These are phyloP conservation scores for Globisporangium lucens DNA, from an alignment of 352 stramenopile genomes.

Conservation along the genomic window DNA sequence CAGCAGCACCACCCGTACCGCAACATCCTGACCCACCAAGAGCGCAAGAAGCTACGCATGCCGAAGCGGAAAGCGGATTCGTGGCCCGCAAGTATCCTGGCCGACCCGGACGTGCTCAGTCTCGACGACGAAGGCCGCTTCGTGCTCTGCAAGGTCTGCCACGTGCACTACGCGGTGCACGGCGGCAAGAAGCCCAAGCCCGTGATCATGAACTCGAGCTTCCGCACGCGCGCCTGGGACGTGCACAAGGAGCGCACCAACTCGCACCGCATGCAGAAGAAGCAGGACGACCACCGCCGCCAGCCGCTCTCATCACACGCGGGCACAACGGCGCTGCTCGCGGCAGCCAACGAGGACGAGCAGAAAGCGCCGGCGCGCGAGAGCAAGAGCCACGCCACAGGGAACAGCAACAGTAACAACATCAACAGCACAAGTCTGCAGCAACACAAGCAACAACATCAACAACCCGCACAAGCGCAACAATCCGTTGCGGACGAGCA, in stretches of 20 bases:
- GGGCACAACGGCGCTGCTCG: background rate
- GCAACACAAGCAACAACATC: constrained; percentile 1
- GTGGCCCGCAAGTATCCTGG: constrained; percentile 68
- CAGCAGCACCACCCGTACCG: constrained; percentile 13
- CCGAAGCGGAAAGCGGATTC: constrained; percentile 77
- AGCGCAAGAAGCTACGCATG: constrained; percentile 49
- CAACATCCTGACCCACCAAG: constrained; percentile 35
- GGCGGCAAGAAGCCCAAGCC: constrained; percentile 79
- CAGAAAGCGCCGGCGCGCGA: constrained; percentile 14
- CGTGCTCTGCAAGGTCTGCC: constrained; percentile 80
- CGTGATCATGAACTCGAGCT: constrained; percentile 83
- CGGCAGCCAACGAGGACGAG: constrained; percentile 16
- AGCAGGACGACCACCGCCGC: constrained; percentile 31
- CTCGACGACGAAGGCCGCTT: constrained; percentile 76
- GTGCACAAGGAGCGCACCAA: constrained; percentile 83
- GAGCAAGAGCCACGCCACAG: background rate
- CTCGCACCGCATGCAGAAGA: constrained; percentile 69
- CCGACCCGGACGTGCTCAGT: constrained; percentile 69
- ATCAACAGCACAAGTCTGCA: background rate
- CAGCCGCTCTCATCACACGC: background rate
- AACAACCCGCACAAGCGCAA: background rate
- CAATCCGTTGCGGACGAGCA: constrained; percentile 9
- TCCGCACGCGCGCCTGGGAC: constrained; percentile 74
- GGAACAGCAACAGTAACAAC: constrained; percentile 2
- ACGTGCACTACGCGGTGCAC: constrained; percentile 78